Evolutionary conservation across 306 rosid genomes (phyloP).

Genomic region (Ormosia emarginata): DNA sequence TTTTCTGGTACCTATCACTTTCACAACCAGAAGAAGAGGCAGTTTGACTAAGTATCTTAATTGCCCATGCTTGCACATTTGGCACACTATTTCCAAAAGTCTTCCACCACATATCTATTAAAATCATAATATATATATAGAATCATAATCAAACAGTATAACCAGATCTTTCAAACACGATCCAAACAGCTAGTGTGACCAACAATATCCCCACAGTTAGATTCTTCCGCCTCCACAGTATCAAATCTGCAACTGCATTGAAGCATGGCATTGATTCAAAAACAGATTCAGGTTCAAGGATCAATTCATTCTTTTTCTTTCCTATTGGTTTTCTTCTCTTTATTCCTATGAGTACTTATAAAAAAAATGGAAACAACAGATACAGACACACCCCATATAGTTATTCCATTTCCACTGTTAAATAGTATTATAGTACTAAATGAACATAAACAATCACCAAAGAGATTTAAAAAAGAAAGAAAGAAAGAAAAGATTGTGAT

Average conservation of each 20-base stretch:
- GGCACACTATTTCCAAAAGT: no score
- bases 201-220: conserved; percentile 56
- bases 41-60: no score
- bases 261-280: conserved; percentile 26
- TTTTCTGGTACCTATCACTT: no score
- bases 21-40: no score
- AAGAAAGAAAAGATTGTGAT: no score
- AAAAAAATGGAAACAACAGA: neutral
- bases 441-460: conserved; percentile 6
- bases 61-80: no score
- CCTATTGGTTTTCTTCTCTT: neutral
- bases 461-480: no score
- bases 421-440: neutral
- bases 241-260: conserved; percentile 80
- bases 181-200: conserved; percentile 66
- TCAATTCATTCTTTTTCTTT: neutral
- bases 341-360: neutral
- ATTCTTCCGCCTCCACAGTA: conserved; percentile 84
- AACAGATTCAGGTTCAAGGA: conserved; percentile 6
- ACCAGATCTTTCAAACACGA: conserved; percentile 93
- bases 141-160: conserved; percentile 82
- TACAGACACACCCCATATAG: conserved; percentile 1
- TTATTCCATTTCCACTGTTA: neutral
- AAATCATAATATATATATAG: no score
- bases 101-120: no score